Percentiles rank a stretch among this genome's conserved stretches.
These are phyloP conservation scores for Chlamydomonas sp. DNA, from an alignment of 139 green algal genomes.

Conservation along the genomic window DNA sequence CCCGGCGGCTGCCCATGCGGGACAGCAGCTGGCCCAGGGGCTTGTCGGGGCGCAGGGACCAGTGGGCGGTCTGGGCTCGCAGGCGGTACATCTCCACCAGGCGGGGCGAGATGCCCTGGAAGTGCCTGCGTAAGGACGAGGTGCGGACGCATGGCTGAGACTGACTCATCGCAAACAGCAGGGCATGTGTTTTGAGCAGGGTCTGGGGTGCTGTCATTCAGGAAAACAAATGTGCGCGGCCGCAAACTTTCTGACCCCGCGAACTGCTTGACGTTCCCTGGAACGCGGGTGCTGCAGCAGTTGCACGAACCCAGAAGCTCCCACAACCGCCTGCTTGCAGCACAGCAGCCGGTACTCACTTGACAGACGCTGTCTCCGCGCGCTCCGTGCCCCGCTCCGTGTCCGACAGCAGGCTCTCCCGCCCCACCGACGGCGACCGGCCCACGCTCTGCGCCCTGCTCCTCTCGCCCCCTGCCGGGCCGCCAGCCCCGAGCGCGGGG, in stretches of 20 bases:
- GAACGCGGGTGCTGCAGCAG: background rate
- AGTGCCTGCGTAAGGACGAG: conserved; percentile 9
- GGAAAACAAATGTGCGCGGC: too few relatives aligned
- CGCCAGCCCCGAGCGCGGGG: background rate
- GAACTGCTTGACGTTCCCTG: background rate
- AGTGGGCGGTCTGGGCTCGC: background rate
- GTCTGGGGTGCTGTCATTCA: background rate
- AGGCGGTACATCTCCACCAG: conserved; percentile 42
- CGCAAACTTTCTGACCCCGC: too few relatives aligned
- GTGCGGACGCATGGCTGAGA: background rate
- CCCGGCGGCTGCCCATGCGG: background rate
- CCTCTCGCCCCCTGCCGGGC: background rate
- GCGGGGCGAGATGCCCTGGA: conserved; percentile 33
- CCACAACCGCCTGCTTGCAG: background rate
- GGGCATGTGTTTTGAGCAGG: background rate
- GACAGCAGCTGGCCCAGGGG: background rate
- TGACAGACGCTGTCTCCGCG: conserved; percentile 7
- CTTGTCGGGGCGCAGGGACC: background rate
- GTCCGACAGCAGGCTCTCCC: conserved; percentile 1
- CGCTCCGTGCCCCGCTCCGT: background rate
- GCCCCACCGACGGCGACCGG: conserved; percentile 9
- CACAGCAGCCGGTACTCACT: background rate
- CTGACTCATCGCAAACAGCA: background rate
- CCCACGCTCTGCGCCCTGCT: background rate
- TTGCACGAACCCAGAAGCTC: background rate